These are phyloP conservation scores for Fusarium abutilonis DNA, from an alignment of 2,329 filamentous ascomycete genomes.

Conservation along the genomic window DNA sequence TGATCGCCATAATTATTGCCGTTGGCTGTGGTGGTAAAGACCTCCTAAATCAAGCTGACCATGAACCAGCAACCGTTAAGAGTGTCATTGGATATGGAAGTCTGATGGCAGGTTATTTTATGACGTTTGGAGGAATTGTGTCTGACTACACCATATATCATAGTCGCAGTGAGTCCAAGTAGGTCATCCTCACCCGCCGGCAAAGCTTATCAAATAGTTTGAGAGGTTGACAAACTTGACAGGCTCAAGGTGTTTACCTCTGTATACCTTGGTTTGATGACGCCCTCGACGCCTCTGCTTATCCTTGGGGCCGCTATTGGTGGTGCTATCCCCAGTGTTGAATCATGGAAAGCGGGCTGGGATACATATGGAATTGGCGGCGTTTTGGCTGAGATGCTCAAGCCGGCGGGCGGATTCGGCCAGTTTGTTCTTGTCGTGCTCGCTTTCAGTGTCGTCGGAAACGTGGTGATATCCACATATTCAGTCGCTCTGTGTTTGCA, in stretches of 20 bases:
- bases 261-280: slow-evolving; percentile 62
- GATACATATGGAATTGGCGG: slow-evolving; percentile 46
- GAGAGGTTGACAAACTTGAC: slow-evolving; percentile 49
- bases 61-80: slow-evolving; percentile 50
- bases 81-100: slow-evolving; percentile 57
- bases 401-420: slow-evolving; percentile 47
- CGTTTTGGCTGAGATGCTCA: slow-evolving; percentile 48
- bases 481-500: slow-evolving; percentile 54
- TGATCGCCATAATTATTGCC: slow-evolving; percentile 62
- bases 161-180: slow-evolving; percentile 38
- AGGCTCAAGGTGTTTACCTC: slow-evolving; percentile 40
- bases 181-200: background rate
- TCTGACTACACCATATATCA: slow-evolving; percentile 70
- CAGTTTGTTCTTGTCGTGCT: slow-evolving; percentile 50
- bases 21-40: slow-evolving; percentile 63
- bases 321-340: slow-evolving; percentile 47
- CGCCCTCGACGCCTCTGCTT: slow-evolving; percentile 48
- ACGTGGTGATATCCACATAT: slow-evolving; percentile 54
- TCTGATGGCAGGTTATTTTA: slow-evolving; percentile 62
- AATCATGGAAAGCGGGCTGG: slow-evolving; percentile 46
- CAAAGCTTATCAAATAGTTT: slow-evolving; percentile 41
- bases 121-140: slow-evolving; percentile 64
- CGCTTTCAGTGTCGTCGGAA: slow-evolving; percentile 51
- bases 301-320: slow-evolving; percentile 55
- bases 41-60: slow-evolving; percentile 57